A percentile compares a stretch with the other conserved stretches of the same genome.
phyloP scores from a whole-genome alignment of 2,329 filamentous ascomycete genomes.

The Cladosporium sp. region DNA sequence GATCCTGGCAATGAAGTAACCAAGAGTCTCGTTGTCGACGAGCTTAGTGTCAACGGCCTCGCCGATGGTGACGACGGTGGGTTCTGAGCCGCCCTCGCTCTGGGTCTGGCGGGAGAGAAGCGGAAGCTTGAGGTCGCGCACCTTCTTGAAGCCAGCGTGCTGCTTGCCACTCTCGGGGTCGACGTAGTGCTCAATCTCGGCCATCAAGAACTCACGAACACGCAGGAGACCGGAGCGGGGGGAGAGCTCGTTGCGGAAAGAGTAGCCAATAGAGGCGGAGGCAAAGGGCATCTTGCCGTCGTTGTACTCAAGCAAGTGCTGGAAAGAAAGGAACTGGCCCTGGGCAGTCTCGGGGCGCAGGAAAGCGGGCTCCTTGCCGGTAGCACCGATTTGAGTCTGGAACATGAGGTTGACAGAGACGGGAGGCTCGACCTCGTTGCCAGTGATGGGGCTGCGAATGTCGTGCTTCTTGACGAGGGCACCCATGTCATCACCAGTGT shows the following conservation, averaged over 20 bases:
- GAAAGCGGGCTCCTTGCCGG: constrained; percentile 79
- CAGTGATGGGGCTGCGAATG: constrained; percentile 80
- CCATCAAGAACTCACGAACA: constrained; percentile 97
- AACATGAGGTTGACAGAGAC: constrained; percentile 99
- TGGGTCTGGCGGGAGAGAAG: constrained; percentile 83
- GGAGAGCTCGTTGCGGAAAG: constrained; percentile 97
- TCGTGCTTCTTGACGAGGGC: constrained; percentile 86
- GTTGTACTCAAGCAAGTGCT: constrained; percentile 94
- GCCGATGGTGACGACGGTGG: constrained; percentile 71
- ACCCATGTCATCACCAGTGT: constrained; percentile 78
- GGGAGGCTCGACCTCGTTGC: constrained; percentile 69
- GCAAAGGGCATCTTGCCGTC: constrained; percentile 94
- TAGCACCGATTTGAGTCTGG: constrained; percentile 88
- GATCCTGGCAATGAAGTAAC: constrained; percentile 94
- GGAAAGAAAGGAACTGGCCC: constrained; percentile 96
- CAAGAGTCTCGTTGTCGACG: constrained; percentile 95
- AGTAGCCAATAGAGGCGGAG: constrained; percentile 94
- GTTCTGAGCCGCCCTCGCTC: constrained; percentile 74
- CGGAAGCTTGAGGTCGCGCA: constrained; percentile 76
- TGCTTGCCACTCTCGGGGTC: constrained; percentile 94
- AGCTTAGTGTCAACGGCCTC: constrained; percentile 76
- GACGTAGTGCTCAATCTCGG: constrained; percentile 97
- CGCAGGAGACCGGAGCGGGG: constrained; percentile 85
- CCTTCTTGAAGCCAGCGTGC: constrained; percentile 79
- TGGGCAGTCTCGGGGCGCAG: constrained; percentile 93